These are phyloP conservation scores for Pseudonitzschia delicatissima DNA, from an alignment of 108 stramenopile genomes.

Conservation along the genomic window DNA sequence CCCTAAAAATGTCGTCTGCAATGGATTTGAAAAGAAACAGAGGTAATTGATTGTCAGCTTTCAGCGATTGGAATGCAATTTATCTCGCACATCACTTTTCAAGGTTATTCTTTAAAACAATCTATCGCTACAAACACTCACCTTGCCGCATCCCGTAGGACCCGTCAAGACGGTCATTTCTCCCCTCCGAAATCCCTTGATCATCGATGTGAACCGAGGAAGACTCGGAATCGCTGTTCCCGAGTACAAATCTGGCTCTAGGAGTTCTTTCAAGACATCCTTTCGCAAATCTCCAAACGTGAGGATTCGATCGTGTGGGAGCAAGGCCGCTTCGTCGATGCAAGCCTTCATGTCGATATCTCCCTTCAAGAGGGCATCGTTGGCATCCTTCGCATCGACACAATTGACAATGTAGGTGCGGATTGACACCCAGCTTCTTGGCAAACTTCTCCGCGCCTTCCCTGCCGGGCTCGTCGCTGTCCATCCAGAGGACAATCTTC, in stretches of 20 bases:
- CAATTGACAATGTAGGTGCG: slow-evolving; percentile 65
- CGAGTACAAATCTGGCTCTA: slow-evolving; percentile 71
- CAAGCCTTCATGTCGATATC: slow-evolving; percentile 50
- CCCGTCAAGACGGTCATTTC: slow-evolving; percentile 98
- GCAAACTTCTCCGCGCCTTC: slow-evolving; percentile 90
- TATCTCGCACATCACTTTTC: neutral
- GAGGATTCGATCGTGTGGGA: slow-evolving; percentile 78
- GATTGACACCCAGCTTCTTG: slow-evolving; percentile 81
- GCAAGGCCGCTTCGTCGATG: slow-evolving; percentile 51
- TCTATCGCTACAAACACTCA: slow-evolving; percentile 10
- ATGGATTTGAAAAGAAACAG: neutral
- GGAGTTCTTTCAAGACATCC: slow-evolving; percentile 79
- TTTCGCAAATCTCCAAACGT: slow-evolving; percentile 71
- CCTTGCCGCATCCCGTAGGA: slow-evolving; percentile 83
- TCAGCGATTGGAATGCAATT: neutral
- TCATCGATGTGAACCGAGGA: slow-evolving; percentile 76
- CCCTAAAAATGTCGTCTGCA: slow-evolving; percentile 93
- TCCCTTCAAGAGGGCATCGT: slow-evolving; percentile 88
- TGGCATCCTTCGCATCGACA: slow-evolving; percentile 92
- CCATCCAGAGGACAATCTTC: slow-evolving; percentile 95
- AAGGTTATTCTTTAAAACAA: neutral
- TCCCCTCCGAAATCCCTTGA: slow-evolving; percentile 92
- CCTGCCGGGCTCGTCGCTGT: slow-evolving; percentile 86
- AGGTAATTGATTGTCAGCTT: neutral
- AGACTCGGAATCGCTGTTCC: slow-evolving; percentile 70